Evolutionary conservation across 345 rosid genomes (phyloP), one percentile per base, ranked within the genome.

Genomic region (Aquilaria yunnanensis): DNA sequence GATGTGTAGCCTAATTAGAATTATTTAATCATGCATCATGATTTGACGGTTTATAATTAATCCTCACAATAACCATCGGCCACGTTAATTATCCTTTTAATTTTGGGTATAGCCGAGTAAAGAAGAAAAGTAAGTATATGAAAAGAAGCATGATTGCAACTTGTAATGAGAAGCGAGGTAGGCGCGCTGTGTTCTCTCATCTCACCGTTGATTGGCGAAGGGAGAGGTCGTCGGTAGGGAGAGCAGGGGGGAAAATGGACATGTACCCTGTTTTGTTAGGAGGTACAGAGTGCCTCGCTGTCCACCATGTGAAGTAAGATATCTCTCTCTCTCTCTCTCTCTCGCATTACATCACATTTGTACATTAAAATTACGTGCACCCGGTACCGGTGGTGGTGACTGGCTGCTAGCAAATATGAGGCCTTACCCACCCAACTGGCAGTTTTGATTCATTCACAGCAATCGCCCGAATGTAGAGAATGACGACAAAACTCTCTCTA

Each of bases 271-370:
- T 80, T 80, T 78, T 69, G 80, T 70, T 49, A 78, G 73, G 76
- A 67, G 74, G 76, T 70, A 74, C 83, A 55, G 72, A 62, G 75
- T 77, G 90, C 83, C 82, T 75, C 67, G 91, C 85, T 80, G 91
- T 78, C 85, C 61, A 68, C 73, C 88, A 82, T 77, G 91, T 85
- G 87, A 71, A 69, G 67, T 4, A 34, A 64, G 57, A 69, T 74
- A 70, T 76, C 66, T 67, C 70, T 34, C 56, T 59, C 30, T 41
- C 29, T 54, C 51, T 67, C 66, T 61, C 61, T 65, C 10, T 60
- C 45, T 64, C 52, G 51, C 59, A 12, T 23, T 23, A 23, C 23
- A 23, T 23, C 23, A 23, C 23, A 23, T 23, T 23, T 37, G 5
- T 37, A 37, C 43, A 37, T 55, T 60, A 32, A 34, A 13, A 61